phyloP scores from a whole-genome alignment of 768 basidiomycete species.

The Termitomyces eurrhizus region DNA sequence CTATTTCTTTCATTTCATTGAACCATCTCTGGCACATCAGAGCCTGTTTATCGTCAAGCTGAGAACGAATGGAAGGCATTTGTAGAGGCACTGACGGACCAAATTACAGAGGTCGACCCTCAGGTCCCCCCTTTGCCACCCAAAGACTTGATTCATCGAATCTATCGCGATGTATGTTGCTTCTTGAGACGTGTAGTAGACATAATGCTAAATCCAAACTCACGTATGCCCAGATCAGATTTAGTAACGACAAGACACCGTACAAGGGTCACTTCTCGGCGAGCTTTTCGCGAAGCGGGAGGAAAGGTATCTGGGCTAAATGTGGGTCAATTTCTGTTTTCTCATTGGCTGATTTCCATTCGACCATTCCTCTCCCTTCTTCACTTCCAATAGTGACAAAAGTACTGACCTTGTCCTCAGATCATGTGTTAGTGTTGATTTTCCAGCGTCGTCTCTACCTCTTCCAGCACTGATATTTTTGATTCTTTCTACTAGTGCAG shows the following conservation, averaged over 20 bases:
- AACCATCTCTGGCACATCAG: constrained; percentile 28
- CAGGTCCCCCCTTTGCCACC: constrained; percentile 87
- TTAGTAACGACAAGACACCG: constrained; percentile 93
- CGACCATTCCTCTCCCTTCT: neutral
- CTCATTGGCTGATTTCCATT: neutral
- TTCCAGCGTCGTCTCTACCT: neutral
- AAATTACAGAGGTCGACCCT: constrained; percentile 68
- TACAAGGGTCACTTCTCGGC: constrained; percentile 85
- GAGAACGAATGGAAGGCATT: constrained; percentile 91
- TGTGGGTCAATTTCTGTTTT: constrained; percentile 46
- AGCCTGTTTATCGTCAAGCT: constrained; percentile 74
- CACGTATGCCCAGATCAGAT: constrained; percentile 59
- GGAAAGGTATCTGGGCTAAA: constrained; percentile 85
- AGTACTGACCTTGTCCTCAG: constrained; percentile 26
- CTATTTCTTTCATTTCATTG: neutral
- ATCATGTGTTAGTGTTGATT: constrained; percentile 49
- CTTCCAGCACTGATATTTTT: neutral
- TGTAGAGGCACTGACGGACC: constrained; percentile 63
- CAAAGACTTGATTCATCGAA: constrained; percentile 88
- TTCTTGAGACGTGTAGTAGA: neutral
- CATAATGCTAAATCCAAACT: neutral
- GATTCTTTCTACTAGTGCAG: constrained; percentile 1
- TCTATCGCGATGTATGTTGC: constrained; percentile 78
- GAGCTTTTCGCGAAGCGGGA: constrained; percentile 82
- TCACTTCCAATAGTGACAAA: neutral